Base-by-base conservation (phyloP, 2,329 filamentous ascomycete genomes). In the Stagonosporopsis chrysanthemi region DNA sequence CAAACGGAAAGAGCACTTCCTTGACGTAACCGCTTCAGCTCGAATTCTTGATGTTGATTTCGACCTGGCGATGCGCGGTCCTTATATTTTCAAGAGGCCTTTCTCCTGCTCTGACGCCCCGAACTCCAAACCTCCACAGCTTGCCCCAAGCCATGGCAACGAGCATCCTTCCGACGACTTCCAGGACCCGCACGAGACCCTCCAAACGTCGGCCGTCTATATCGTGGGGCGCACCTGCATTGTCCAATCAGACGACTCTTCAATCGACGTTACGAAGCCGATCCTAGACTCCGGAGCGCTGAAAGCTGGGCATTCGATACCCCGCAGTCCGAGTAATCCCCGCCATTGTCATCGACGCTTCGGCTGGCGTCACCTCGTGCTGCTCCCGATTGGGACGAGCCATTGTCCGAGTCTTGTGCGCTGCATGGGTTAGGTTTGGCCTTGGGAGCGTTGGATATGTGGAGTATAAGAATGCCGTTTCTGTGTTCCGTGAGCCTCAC, bases 251-350 rank as follows among this genome's bases (percentile, higher is more conserved):
- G 35, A 41, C 15, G 35, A 6, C 19, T 12, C 12, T 9, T 6
- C 35, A 59, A 52, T 41, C 42, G 23, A 12, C 26, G 8, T 51
- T 47, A 61, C 44, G 35, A 62, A 68, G 62, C 67, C 65, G 65
- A 61, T 46, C 66, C 46, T 51, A 60, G 50, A 48, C 38, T 66
- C 66, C 64, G 66, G 50, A 52, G 14, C 24, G n/a, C 52, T 43
- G 48, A 46, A 36, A 43, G 41, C 59, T 59, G 22, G 35, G 42
- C 24, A 28, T 50, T 24, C 38, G 23, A 48, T 58, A 66, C 68
- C 64, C 68, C 68, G 66, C 69, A 57, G 51, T 64, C 43, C 43
- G 45, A 56, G 52, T 54, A 49, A 61, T 59, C 68, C 42, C 56
- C 56, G 50, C 50, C 39, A 36, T 48, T 35, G 12, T 15, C 26